These are phyloP conservation scores for Colletotrichum tropicale DNA, from an alignment of 2,329 filamentous ascomycete genomes.

Conservation along the genomic window DNA sequence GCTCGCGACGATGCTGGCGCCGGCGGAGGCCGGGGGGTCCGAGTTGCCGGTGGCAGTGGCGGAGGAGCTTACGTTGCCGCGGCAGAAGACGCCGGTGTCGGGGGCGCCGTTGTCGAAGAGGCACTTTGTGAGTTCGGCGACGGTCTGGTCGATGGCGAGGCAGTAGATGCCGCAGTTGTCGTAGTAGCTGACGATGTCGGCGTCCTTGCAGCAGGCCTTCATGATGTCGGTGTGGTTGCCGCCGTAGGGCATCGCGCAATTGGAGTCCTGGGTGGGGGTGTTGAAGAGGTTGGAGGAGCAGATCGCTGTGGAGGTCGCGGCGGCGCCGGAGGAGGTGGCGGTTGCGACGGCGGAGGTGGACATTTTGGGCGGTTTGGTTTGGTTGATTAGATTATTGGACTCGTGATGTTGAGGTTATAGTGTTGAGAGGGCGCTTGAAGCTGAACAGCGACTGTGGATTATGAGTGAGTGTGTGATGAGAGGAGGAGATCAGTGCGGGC, in stretches of 20 bases:
- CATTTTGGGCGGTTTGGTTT: background rate
- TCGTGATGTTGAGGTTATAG: background rate
- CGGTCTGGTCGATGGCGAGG: conserved; percentile 35
- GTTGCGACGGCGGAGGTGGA: background rate
- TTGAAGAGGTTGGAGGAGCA: conserved; percentile 36
- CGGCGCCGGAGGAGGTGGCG: background rate
- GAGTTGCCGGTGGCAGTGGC: conserved; percentile 38
- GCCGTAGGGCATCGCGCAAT: conserved; percentile 46
- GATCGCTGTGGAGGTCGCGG: background rate
- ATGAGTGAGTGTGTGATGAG: background rate
- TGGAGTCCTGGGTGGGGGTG: conserved; percentile 46
- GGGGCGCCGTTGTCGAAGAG: conserved; percentile 41
- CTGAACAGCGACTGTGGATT: background rate
- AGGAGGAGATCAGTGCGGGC: background rate
- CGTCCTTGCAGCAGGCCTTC: conserved; percentile 47
- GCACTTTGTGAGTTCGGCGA: conserved; percentile 36
- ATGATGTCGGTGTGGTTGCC: conserved; percentile 47
- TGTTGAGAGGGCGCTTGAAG: background rate
- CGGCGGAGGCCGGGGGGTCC: conserved; percentile 32
- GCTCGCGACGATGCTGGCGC: conserved; percentile 33
- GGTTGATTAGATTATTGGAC: background rate
- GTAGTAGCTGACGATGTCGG: conserved; percentile 49
- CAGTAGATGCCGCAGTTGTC: conserved; percentile 56
- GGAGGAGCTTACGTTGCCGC: conserved; percentile 36
- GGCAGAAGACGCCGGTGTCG: conserved; percentile 48